Evolutionary conservation across 176 grass and related monocot genomes (phyloP).

Genomic region (Chrysopogon serrulatus): DNA sequence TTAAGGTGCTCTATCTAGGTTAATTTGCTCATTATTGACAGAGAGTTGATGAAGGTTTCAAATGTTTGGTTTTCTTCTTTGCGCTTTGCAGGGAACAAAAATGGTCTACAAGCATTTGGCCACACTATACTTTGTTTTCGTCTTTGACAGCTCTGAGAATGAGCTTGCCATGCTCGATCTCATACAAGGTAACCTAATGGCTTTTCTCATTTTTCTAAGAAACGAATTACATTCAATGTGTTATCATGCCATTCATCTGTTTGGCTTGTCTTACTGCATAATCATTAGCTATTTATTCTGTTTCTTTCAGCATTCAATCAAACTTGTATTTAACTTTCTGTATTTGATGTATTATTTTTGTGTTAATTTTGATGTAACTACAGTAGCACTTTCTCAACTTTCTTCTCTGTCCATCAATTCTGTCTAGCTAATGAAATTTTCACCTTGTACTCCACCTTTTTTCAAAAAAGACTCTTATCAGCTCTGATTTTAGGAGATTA

Average conservation of each 20-base stretch:
- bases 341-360: background rate
- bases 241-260: background rate
- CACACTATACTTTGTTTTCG: constrained; percentile 87
- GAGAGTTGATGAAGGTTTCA: background rate
- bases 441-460: background rate
- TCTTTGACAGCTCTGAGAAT: constrained; percentile 84
- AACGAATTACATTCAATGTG: background rate
- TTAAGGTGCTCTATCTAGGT: background rate
- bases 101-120: constrained; percentile 96
- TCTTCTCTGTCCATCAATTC: background rate
- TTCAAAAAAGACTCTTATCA: background rate
- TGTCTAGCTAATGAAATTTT: background rate
- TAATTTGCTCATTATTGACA: background rate
- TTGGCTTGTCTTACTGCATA: background rate
- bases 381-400: background rate
- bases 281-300: background rate
- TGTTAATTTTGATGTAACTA: background rate
- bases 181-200: constrained; percentile 69
- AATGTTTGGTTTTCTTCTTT: background rate
- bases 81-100: constrained; percentile 51
- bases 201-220: background rate
- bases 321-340: background rate
- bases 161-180: constrained; percentile 96
- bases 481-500: background rate
- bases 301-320: background rate